Evolutionary conservation across 78 protist genomes (phyloP), one percentile per base, ranked within the genome.

Genomic region (Cyanophora paradoxa): DNA sequence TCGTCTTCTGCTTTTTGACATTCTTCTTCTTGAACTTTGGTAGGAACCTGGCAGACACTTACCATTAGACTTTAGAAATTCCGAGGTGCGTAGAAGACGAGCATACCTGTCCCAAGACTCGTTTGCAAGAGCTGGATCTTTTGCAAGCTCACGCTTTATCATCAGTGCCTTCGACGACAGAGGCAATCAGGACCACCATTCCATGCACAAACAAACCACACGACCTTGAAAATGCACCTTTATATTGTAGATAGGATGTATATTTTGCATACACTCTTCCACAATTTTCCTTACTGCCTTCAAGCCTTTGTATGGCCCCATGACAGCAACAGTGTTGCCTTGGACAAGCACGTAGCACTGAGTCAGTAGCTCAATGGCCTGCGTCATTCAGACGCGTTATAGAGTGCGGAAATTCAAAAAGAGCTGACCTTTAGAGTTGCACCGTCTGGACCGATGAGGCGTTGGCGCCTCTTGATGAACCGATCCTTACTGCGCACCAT

Each of bases 241-340:
- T 80, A 96, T 92, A 62, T 91, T 78, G 77, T 93, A 96, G 37
- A 96, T 82, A 19, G 99, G 99, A 74, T 96, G 99, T 17, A 96
- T 75, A 78, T 96, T 96, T 46, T 82, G 65, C 96, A 96, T 86
- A 75, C 96, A 90, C 72, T 96, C 99, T 20, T 77, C 85, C 14
- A 94, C 93, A 0, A 96, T 80, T 37, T 78, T 66, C 3, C 94
- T 65, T 8, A 89, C 97, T 16, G 31, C 50, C 34, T 82, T 78
- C 46, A 91, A 39, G n/a, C 95, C 93, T 44, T 91, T 65, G 86
- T 71, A 64, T 31, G 83, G 62, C 3, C 99, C 99, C 66, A 96
- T 93, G 11, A 67, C 61, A 1, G 89, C 33, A 7, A 96, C 99
- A 0, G 99, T 96, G 50, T 87, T 92, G 10, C 99, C 99, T 64